Base-by-base conservation (phyloP, 1,284 basidiomycete species). In the Ceratobasidium theobromae region DNA sequence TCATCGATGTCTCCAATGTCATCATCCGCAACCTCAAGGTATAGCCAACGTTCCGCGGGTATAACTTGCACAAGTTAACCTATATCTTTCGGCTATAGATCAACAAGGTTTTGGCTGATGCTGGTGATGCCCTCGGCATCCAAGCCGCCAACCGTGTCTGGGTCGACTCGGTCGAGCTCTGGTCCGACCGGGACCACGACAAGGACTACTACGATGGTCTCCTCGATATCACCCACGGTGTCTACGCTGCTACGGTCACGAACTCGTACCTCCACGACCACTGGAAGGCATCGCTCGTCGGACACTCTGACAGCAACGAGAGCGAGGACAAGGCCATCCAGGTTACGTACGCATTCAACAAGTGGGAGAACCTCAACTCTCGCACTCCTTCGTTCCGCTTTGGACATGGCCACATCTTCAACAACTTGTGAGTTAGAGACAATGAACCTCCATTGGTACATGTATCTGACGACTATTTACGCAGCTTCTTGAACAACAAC, bases 1-100 rank as follows among this genome's bases (percentile, higher is more conserved):
- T 80, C 41, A 67, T 79, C 49, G 70, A 77, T 27, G 76, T 75
- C 33, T 72, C n/a, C n/a, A n/a, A n/a, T n/a, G n/a, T n/a, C n/a
- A n/a, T n/a, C n/a, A n/a, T 68, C 77, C 80, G 30, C 69, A 35
- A 81, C 81, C 66, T 79, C 81, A 54, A 82, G 35, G 81, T 70
- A 77, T 81, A 81, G 81, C 70, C 71, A 81, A 70, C 80, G 54
- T 48, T 28, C 66, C 23, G n/a, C 18, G 5, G 6, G 5, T 9
- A 45, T 11, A 5, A n/a, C 9, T n/a, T 45, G 18, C 9, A 21
- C 9, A 25, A 30, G 9, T 51, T 9, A 27, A 14, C 11, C 8
- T 4, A 6, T 6, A 25, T n/a, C 48, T 11, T 28, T 12, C 9
- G 18, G 28, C 18, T 35, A 4, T 41, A 80, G 71, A 78, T 82